Evolutionary conservation across 2,329 filamentous ascomycete genomes (phyloP).

Genomic region (Claviceps fusiformis): DNA sequence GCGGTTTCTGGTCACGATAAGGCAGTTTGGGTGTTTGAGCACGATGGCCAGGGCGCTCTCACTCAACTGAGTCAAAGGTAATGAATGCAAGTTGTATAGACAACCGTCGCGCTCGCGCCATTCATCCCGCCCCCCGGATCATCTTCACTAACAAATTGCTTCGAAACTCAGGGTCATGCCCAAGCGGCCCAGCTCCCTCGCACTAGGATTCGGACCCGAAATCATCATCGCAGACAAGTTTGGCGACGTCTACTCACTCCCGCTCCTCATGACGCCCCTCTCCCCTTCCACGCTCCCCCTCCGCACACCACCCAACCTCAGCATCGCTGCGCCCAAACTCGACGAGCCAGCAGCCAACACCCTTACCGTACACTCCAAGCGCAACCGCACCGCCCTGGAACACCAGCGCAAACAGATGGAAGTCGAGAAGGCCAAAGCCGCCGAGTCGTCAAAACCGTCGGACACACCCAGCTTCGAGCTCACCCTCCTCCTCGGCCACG

Average conservation of each 20-base stretch:
- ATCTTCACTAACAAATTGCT: background rate
- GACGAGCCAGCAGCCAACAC: slow-evolving; percentile 39
- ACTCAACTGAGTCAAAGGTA: slow-evolving; percentile 61
- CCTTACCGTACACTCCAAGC: slow-evolving; percentile 49
- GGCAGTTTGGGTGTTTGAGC: slow-evolving; percentile 66
- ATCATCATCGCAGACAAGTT: slow-evolving; percentile 90
- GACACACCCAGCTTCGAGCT: slow-evolving; percentile 49
- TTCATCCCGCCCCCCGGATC: background rate
- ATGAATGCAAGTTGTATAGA: slow-evolving; percentile 6
- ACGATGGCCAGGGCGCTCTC: slow-evolving; percentile 47
- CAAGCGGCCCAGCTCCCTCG: slow-evolving; percentile 71
- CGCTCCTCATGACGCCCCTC: slow-evolving; percentile 33
- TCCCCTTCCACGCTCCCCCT: slow-evolving; percentile 7
- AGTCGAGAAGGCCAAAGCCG: slow-evolving; percentile 13
- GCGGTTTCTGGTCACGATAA: slow-evolving; percentile 88
- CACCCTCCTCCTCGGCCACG: slow-evolving; percentile 74
- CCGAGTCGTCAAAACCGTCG: slow-evolving; percentile 15
- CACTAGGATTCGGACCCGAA: slow-evolving; percentile 54
- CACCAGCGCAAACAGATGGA: slow-evolving; percentile 39
- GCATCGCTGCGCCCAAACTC: slow-evolving; percentile 14
- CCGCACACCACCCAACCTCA: background rate
- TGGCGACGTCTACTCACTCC: slow-evolving; percentile 85
- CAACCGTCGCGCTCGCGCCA: background rate
- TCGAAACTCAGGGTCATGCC: slow-evolving; percentile 54
- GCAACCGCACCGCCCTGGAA: slow-evolving; percentile 46